A percentile compares a stretch with the other conserved stretches of the same genome.
Evolutionary conservation across 1,284 basidiomycete genomes (phyloP).

Genomic region (Pyrrhoderma lamaoense): DNA sequence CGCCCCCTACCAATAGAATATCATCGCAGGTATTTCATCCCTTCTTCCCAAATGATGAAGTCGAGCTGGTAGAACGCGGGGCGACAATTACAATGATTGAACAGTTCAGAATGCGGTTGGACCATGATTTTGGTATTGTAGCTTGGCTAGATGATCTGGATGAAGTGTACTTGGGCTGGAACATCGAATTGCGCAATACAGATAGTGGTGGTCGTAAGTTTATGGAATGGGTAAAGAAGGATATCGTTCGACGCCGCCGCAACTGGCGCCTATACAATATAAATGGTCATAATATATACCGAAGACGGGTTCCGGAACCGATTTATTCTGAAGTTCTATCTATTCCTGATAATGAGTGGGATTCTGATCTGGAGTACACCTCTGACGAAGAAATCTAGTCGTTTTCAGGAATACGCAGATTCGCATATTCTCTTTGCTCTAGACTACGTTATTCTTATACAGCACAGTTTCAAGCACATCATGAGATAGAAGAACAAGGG

Average conservation of each 20-base stretch:
- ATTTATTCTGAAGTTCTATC: no score
- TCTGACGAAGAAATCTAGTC: no score
- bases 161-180: slow-evolving; percentile 58
- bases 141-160: slow-evolving; percentile 32
- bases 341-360: no score
- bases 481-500: no score
- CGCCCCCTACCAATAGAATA: no score
- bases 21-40: slow-evolving; percentile 27
- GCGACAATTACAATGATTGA: slow-evolving; percentile 52
- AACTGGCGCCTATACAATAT: slow-evolving; percentile 34
- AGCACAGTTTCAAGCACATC: no score
- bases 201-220: slow-evolving; percentile 45
- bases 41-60: slow-evolving; percentile 30
- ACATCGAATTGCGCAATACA: slow-evolving; percentile 40
- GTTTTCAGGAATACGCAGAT: no score
- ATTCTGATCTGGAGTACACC: no score
- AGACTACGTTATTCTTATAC: no score
- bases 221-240: slow-evolving; percentile 41
- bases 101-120: slow-evolving; percentile 47
- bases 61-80: slow-evolving; percentile 52
- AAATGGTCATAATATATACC: slow-evolving; percentile 4
- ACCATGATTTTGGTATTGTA: slow-evolving; percentile 42
- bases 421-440: no score
- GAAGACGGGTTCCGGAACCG: neutral
- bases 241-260: slow-evolving; percentile 41